Base-by-base conservation (phyloP, 148 eudicot genomes). In the Oxyria digyna region DNA sequence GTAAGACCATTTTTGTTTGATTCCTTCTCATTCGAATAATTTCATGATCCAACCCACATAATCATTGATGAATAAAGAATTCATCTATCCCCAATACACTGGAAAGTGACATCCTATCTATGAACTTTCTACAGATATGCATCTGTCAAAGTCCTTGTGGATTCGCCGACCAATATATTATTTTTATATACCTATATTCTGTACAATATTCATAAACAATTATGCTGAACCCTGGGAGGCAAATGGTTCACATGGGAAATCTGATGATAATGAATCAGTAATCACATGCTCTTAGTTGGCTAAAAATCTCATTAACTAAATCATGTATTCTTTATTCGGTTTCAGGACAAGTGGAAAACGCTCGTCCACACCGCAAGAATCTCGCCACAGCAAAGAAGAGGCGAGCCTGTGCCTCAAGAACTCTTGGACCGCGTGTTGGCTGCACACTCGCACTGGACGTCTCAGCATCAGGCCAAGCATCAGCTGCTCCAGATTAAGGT, bases 261-360 rank as follows among this genome's bases (percentile, higher is more conserved):
- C 62, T 52, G 4, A 52, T 24, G 27, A 23, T 52, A 20, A 75
- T 76, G 69, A 67, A 49, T 54, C 54, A 72, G 40, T 74, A 62
- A 71, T 74, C 80, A 77, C 80, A 74, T 80, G 80, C 62, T 62
- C 73, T 71, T 38, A 80, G 79, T 68, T 80, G 77, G 62, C 71
- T 27, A 57, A 52, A 21, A 52, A 52, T 23, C 37, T 59, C 37
- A 59, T 59, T 27, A 59, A 59, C 65, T 27, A 4, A 24, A 24
- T 55, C 17, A 59, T 55, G 1, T 7, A 26, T 55, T n/a, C 26
- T 71, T 38, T 11, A 1, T 23, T 67, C 26, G 65, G 52, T 0
- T 83, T 35, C 67, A 95, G 99, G 99, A 95, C 87, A 95, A 95
- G 78, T 95, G 99, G 99, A 95, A 95, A 78, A 95, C 99, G 69